These are phyloP conservation scores for Collybia sp. DNA, from an alignment of 768 basidiomycete species.

Conservation along the genomic window DNA sequence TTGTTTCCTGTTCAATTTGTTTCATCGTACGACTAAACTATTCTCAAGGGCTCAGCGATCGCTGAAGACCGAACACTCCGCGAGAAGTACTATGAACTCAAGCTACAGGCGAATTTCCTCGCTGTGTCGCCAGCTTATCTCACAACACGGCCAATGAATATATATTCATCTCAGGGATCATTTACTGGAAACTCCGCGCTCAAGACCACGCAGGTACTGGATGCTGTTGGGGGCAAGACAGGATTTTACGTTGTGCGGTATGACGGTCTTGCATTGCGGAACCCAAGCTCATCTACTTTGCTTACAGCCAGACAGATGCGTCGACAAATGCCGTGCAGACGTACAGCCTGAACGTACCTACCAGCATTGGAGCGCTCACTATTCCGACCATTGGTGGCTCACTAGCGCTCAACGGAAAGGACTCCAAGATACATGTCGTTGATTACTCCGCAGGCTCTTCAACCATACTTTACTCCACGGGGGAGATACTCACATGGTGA, in stretches of 20 bases:
- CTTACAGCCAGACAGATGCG: constrained; percentile 31
- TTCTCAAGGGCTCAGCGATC: constrained; percentile 40
- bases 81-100: constrained; percentile 51
- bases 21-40: neutral
- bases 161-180: constrained; percentile 31
- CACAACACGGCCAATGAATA: constrained; percentile 40
- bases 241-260: constrained; percentile 44
- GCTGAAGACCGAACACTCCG: constrained; percentile 47
- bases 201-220: constrained; percentile 44
- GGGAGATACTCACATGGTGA: constrained; percentile 46
- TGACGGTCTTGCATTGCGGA: neutral
- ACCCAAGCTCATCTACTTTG: neutral
- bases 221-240: constrained; percentile 41
- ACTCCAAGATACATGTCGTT: constrained; percentile 48
- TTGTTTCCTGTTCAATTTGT: neutral
- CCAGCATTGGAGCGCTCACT: constrained; percentile 36
- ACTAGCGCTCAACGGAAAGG: constrained; percentile 42
- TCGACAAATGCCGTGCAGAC: constrained; percentile 31
- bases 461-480: constrained; percentile 41
- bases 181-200: constrained; percentile 45
- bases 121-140: constrained; percentile 46
- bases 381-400: constrained; percentile 39
- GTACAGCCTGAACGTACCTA: constrained; percentile 39
- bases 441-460: constrained; percentile 42
- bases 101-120: constrained; percentile 46